These are phyloP conservation scores for Martensiomyces pterosporus DNA, from an alignment of 192 early-diverging fungal species.

Conservation along the genomic window DNA sequence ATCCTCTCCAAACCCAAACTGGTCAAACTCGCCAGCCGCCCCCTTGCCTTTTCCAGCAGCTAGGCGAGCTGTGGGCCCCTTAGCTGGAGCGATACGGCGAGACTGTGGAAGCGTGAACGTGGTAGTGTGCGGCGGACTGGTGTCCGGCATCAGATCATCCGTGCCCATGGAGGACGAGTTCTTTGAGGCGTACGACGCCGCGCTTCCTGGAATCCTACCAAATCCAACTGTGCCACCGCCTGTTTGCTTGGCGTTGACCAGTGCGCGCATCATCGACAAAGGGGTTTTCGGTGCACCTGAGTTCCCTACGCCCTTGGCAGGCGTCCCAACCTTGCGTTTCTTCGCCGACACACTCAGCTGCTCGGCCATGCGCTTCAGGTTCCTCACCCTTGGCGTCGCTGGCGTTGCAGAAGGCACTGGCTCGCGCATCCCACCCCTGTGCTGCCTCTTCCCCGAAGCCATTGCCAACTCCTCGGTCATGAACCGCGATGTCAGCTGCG, in stretches of 20 bases:
- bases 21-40: background rate
- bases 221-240: background rate
- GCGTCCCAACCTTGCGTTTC: constrained; percentile 22
- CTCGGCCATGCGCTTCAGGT: constrained; percentile 41
- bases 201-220: constrained; percentile 18
- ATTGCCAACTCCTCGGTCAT: constrained; percentile 39
- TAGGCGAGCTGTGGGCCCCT: background rate
- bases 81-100: constrained; percentile 14
- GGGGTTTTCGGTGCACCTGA: constrained; percentile 17
- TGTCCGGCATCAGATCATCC: constrained; percentile 39
- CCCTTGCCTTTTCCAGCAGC: constrained; percentile 2
- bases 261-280: constrained; percentile 36
- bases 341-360: constrained; percentile 23
- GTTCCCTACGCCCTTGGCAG: constrained; percentile 5
- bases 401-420: background rate
- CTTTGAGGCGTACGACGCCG: constrained; percentile 21
- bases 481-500: constrained; percentile 47
- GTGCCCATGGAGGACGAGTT: constrained; percentile 43
- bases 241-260: constrained; percentile 16
- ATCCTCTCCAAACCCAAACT: constrained; percentile 11
- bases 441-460: background rate
- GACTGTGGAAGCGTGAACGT: constrained; percentile 42
- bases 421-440: no score
- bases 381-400: constrained; percentile 13
- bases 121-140: constrained; percentile 40